Conservation (phyloP, 2,329 filamentous ascomycete species). For the Aspergillus vadensis region DNA sequence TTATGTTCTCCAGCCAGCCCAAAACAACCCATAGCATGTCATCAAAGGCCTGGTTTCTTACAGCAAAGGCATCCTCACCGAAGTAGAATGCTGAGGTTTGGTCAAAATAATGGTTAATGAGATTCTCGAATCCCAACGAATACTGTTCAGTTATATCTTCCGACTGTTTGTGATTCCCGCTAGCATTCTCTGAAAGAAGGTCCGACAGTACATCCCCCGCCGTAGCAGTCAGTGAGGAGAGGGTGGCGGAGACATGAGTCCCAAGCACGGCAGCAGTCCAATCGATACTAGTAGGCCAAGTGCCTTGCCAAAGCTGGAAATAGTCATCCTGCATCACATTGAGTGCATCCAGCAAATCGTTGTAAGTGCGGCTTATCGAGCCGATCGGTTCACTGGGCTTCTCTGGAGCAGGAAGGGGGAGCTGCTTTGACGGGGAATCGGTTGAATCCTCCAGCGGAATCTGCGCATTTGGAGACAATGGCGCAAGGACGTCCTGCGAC, state of each 20-base stretch:
- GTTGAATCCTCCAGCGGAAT: slow-evolving; percentile 12
- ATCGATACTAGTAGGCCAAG: slow-evolving; percentile 84
- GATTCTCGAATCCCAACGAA: slow-evolving; percentile 65
- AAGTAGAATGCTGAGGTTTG: slow-evolving; percentile 80
- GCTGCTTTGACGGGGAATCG: slow-evolving; percentile 13
- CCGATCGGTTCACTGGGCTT: slow-evolving; percentile 21
- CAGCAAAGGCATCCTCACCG: slow-evolving; percentile 74
- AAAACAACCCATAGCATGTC: slow-evolving; percentile 96
- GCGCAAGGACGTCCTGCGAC: slow-evolving; percentile 28
- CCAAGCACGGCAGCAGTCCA: slow-evolving; percentile 88
- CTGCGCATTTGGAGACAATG: slow-evolving; percentile 17
- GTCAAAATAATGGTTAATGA: slow-evolving; percentile 80
- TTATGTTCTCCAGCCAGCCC: slow-evolving; percentile 81
- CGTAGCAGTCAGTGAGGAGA: slow-evolving; percentile 67
- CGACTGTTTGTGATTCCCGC: slow-evolving; percentile 6
- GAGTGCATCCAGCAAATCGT: slow-evolving; percentile 63
- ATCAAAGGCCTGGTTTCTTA: slow-evolving; percentile 81
- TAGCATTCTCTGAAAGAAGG: slow-evolving; percentile 27
- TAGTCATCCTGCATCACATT: slow-evolving; percentile 75
- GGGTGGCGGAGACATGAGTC: slow-evolving; percentile 73
- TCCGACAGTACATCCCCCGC: slow-evolving; percentile 48
- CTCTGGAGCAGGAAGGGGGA: slow-evolving; percentile 19
- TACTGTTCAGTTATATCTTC: slow-evolving; percentile 7
- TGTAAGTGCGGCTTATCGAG: slow-evolving; percentile 29
- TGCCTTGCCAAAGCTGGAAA: slow-evolving; percentile 75